These are phyloP conservation scores for Lolium perenne DNA, from an alignment of 176 grass and related monocot species.

Conservation along the genomic window DNA sequence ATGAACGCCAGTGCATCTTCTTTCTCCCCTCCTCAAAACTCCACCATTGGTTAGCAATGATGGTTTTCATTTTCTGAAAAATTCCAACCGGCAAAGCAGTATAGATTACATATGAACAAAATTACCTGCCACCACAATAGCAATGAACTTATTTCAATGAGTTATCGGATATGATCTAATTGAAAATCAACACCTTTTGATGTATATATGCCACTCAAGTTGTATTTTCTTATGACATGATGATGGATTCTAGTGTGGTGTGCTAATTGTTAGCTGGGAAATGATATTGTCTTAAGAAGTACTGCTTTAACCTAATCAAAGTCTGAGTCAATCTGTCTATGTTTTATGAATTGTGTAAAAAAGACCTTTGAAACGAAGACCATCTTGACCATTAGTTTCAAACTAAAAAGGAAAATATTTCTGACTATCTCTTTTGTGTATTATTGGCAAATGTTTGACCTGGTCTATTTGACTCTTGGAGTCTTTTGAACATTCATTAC, in stretches of 20 bases:
- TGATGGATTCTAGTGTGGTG: neutral
- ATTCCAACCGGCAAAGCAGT: no score
- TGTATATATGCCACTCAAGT: neutral
- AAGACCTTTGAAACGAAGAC: neutral
- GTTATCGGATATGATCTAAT: no score
- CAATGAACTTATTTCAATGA: no score
- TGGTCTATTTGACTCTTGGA: neutral
- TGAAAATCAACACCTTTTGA: neutral
- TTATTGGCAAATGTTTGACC: neutral
- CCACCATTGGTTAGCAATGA: no score
- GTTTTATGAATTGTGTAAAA: neutral
- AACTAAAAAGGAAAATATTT: neutral
- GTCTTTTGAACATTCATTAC: no score
- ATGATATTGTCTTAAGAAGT: neutral
- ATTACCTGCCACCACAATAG: no score
- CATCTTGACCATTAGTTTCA: neutral
- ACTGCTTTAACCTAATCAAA: neutral
- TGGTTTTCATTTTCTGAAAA: no score
- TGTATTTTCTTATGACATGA: neutral
- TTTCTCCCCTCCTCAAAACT: no score
- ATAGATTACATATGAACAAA: no score
- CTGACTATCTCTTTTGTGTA: neutral
- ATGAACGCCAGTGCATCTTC: no score
- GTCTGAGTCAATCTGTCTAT: neutral
- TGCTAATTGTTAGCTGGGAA: neutral